Conservation (phyloP, 805 yeast species). For the Lipomyces sp. region DNA sequence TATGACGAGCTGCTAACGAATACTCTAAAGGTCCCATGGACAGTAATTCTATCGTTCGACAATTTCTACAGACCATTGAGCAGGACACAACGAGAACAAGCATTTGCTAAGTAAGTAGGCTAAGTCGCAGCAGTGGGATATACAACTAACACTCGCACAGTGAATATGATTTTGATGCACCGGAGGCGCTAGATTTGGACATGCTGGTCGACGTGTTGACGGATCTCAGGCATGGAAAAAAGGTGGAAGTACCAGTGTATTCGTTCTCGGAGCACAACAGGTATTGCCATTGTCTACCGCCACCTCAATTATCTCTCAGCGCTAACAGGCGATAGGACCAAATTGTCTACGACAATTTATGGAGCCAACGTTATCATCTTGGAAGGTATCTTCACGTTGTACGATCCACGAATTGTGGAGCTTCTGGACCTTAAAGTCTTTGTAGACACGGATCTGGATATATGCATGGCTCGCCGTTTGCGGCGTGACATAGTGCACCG, state of each 20-base stretch:
- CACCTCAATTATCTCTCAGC: too few species aligned
- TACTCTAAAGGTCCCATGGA: conserved; percentile 77
- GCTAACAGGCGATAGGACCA: conserved; percentile 51
- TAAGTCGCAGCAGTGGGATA: not conserved
- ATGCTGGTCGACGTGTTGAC: conserved; percentile 64
- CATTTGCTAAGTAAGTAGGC: conserved; percentile 53
- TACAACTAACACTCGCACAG: conserved; percentile 43
- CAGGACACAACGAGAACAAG: conserved; percentile 62
- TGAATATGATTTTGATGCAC: conserved; percentile 85
- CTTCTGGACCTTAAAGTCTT: conserved; percentile 80
- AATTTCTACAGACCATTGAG: conserved; percentile 84
- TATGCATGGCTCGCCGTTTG: conserved; percentile 86
- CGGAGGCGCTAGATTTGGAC: conserved; percentile 83
- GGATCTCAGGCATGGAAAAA: conserved; percentile 70
- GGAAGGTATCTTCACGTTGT: conserved; percentile 88
- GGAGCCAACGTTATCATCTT: conserved; percentile 93
- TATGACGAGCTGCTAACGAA: not conserved
- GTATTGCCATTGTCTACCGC: conserved; percentile 22
- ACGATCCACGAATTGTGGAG: conserved; percentile 67
- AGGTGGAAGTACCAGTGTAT: conserved; percentile 68
- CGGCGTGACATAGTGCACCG: conserved; percentile 84
- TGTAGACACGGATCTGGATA: conserved; percentile 92
- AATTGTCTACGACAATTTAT: conserved; percentile 72
- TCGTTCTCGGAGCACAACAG: conserved; percentile 64
- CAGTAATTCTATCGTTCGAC: conserved; percentile 85